These are phyloP conservation scores for Kitagawia praeruptora DNA, from an alignment of 129 eudicot species.

Conservation along the genomic window DNA sequence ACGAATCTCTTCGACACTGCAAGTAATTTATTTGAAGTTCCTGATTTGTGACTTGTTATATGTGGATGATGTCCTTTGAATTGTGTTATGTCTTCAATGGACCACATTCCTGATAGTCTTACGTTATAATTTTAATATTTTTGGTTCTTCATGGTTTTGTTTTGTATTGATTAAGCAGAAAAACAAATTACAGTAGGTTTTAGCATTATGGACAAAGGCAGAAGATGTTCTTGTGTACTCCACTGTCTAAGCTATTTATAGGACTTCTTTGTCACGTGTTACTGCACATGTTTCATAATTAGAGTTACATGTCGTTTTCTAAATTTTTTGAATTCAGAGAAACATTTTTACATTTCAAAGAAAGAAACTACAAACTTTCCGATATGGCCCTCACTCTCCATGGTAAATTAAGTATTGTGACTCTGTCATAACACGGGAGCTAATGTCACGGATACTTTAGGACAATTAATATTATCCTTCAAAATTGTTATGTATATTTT, in stretches of 20 bases:
- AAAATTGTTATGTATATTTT: not conserved
- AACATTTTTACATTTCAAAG: not conserved
- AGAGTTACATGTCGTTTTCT: not conserved
- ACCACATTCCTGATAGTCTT: not conserved
- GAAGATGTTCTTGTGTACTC: not conserved
- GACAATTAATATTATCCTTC: not conserved
- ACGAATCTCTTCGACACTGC: slow-evolving; percentile 37
- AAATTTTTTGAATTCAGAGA: not conserved
- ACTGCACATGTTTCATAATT: not conserved
- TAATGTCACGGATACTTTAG: not conserved
- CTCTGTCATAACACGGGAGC: not conserved
- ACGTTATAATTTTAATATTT: not conserved
- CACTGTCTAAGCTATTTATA: not conserved
- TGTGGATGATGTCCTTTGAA: not conserved
- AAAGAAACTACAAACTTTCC: not conserved
- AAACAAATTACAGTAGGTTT: not conserved
- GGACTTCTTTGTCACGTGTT: not conserved
- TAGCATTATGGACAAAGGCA: not conserved
- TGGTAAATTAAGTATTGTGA: not conserved
- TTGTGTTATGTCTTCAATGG: not conserved
- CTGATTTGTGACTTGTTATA: not conserved
- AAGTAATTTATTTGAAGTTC: not conserved
- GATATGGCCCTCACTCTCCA: not conserved
- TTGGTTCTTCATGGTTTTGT: not conserved
- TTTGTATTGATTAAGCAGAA: not conserved